Evolutionary conservation across 352 stramenopile species (phyloP).

Genomic region (Pythium biforme): DNA sequence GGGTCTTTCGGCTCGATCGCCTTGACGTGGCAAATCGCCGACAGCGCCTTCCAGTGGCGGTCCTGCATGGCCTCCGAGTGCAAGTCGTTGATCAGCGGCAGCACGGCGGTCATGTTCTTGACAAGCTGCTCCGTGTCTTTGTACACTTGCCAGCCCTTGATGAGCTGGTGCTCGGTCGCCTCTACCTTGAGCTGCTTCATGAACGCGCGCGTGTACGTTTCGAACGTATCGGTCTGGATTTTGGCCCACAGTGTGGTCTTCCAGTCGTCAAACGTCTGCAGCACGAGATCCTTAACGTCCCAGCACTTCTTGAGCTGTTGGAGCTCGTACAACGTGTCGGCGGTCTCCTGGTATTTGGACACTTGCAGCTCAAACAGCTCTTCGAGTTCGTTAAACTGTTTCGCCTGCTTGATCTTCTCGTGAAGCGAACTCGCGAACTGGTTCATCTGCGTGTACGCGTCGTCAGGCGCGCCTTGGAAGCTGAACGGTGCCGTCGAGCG

Average conservation of each 20-base stretch:
- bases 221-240: slow-evolving; percentile 82
- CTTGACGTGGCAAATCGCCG: slow-evolving; percentile 84
- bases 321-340: slow-evolving; percentile 85
- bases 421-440: slow-evolving; percentile 62
- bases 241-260: slow-evolving; percentile 79
- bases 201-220: slow-evolving; percentile 72
- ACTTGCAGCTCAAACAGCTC: slow-evolving; percentile 88
- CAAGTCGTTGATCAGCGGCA: slow-evolving; percentile 93
- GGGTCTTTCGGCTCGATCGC: slow-evolving; percentile 81
- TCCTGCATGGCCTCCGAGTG: slow-evolving; percentile 94
- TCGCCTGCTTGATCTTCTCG: slow-evolving; percentile 81
- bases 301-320: slow-evolving; percentile 87
- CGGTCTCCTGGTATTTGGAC: slow-evolving; percentile 86
- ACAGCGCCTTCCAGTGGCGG: slow-evolving; percentile 92
- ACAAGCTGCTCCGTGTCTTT: slow-evolving; percentile 85
- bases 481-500: slow-evolving; percentile 93
- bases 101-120: slow-evolving; percentile 84
- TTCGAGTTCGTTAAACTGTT: slow-evolving; percentile 85
- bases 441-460: slow-evolving; percentile 86
- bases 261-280: slow-evolving; percentile 85
- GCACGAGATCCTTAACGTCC: slow-evolving; percentile 81
- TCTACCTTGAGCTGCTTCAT: slow-evolving; percentile 88
- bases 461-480: slow-evolving; percentile 78
- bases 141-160: slow-evolving; percentile 88
- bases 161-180: slow-evolving; percentile 76